Base-by-base conservation (phyloP, 1,139 yeast species). In the Candida tropicalis region DNA sequence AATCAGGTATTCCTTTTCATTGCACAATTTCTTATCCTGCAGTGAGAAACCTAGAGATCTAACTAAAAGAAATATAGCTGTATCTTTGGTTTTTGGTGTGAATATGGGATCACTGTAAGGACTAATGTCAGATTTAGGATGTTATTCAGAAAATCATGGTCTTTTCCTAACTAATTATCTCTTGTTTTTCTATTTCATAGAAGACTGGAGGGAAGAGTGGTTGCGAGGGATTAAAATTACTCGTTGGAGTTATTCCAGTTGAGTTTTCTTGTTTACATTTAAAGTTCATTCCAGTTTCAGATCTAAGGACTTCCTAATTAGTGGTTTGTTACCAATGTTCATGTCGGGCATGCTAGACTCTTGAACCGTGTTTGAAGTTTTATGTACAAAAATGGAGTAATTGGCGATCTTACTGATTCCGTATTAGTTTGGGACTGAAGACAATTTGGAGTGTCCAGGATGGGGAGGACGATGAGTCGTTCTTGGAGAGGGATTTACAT, bases 11-110 rank as follows among this genome's bases (percentile, higher is more conserved):
- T 20, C 22, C 18, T 20, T n/a, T 22, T 37, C 39, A 27, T 28
- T 37, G 39, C 39, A 37, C 39, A 18, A n/a, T 29, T 28, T 27
- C 31, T 28, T 17, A 8, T 13, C 34, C 39, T 27, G 33, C 39
- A 26, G 22, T 27, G 34, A 37, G 39, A 37, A 37, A 27, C 39
- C 39, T 26, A 13, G 29, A 15, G 39, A 32, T 35, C 39, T 35
- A 15, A 17, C 25, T 13, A 16, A 35, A 35, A 11, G 29, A 29
- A 10, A 12, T 15, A 12, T 12, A n/a, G 29, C 9, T 27, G 16
- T 27, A 12, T 27, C 15, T 27, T n/a, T 27, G 29, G 18, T 5
- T 13, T 7, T 9, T 7, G 34, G 34, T 29, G 17, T 29, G 34
- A 29, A 16, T 29, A 17, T 29, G 34, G 18, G 4, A 16, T 29